A percentile compares a stretch with the other conserved stretches of the same genome.
Evolutionary conservation across 1,139 yeast species (phyloP).

Genomic region (Hyphopichia wangnamkhiaoensis): DNA sequence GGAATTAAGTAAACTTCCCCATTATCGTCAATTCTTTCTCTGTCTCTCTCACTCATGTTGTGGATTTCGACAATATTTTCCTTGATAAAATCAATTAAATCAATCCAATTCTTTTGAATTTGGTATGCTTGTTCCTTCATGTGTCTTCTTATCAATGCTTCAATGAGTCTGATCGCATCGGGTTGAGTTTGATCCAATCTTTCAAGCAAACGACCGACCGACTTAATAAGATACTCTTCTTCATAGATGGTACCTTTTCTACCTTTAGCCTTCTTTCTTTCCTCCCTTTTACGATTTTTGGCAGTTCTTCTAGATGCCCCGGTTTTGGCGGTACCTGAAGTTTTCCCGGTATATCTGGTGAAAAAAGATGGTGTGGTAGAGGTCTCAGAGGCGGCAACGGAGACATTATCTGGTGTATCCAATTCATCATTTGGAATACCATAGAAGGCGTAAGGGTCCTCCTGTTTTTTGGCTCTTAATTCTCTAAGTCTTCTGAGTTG

Average conservation of each 20-base stretch:
- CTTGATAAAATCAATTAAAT: conserved; percentile 54
- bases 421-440: conserved; percentile 58
- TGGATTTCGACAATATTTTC: conserved; percentile 74
- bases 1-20: conserved; percentile 79
- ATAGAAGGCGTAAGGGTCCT: conserved; percentile 84
- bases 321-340: conserved; percentile 93
- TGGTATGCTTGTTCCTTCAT: conserved; percentile 82
- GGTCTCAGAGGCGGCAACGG: conserved; percentile 92
- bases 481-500: conserved; percentile 85
- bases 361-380: conserved; percentile 91
- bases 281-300: conserved; percentile 91
- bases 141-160: conserved; percentile 70
- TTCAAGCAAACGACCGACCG: conserved; percentile 85
- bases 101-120: conserved; percentile 69
- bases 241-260: conserved; percentile 97
- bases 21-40: conserved; percentile 86
- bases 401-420: conserved; percentile 89
- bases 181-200: conserved; percentile 72
- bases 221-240: conserved; percentile 88
- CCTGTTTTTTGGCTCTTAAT: conserved; percentile 75
- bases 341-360: conserved; percentile 94
- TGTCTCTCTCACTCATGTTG: conserved; percentile 74
- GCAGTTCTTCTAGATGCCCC: conserved; percentile 93
- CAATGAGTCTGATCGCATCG: conserved; percentile 74
- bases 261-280: conserved; percentile 93